phyloP scores from a whole-genome alignment of 352 stramenopile genomes.

The Globisporangium nunn region DNA sequence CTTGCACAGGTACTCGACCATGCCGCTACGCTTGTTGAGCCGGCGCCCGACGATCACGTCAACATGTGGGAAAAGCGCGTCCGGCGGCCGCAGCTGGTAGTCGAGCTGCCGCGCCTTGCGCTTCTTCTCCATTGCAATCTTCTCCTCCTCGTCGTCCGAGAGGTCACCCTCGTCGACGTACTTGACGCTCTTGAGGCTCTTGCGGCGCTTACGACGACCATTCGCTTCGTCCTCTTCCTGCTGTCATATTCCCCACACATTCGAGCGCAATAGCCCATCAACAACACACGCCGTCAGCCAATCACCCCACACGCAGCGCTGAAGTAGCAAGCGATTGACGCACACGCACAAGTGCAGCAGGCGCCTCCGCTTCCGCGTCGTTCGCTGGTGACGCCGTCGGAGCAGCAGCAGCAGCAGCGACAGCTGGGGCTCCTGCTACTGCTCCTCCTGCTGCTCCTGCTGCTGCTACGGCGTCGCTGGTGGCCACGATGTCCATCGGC shows the following conservation, averaged over 20 bases:
- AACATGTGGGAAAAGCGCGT: slow-evolving; percentile 57
- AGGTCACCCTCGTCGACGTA: slow-evolving; percentile 70
- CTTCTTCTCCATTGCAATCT: slow-evolving; percentile 47
- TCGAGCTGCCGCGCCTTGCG: slow-evolving; percentile 69
- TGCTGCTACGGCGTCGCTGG: not conserved
- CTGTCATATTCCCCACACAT: not conserved
- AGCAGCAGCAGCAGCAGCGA: not conserved
- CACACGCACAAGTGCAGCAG: too few relatives aligned
- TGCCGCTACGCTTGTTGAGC: slow-evolving; percentile 62
- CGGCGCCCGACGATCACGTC: slow-evolving; percentile 82
- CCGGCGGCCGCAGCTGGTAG: slow-evolving; percentile 49
- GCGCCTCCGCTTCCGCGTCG: not conserved
- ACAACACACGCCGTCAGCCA: too few relatives aligned
- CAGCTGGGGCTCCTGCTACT: too few relatives aligned
- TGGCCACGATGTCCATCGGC: not conserved
- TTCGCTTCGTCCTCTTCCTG: slow-evolving; percentile 1
- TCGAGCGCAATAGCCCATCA: not conserved
- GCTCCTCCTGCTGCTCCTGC: not conserved
- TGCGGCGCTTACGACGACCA: slow-evolving; percentile 33
- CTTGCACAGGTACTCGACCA: slow-evolving; percentile 84
- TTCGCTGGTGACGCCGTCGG: not conserved
- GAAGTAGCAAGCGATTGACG: too few relatives aligned
- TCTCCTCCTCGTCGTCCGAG: slow-evolving; percentile 69
- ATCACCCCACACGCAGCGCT: too few relatives aligned
- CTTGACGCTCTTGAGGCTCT: slow-evolving; percentile 49